A percentile compares a stretch with the other conserved stretches of the same genome.
Evolutionary conservation across 306 rosid genomes (phyloP).

Genomic region (Ochetophila trinervis): DNA sequence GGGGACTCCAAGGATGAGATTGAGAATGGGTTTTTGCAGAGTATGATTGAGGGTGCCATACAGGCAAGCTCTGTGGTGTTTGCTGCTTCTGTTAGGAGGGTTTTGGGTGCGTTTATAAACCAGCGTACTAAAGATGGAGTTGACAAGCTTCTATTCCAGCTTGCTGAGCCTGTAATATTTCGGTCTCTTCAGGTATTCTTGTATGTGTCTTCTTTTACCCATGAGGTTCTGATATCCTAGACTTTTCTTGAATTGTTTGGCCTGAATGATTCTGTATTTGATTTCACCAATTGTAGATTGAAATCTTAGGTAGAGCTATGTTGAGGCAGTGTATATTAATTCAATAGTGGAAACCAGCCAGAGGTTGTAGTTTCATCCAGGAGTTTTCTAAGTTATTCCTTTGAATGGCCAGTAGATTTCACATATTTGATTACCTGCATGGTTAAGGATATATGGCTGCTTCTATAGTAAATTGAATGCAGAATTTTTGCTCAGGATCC

Average conservation of each 20-base stretch:
- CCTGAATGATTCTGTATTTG: neutral
- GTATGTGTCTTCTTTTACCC: neutral
- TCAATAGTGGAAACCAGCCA: neutral
- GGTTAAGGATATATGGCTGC: neutral
- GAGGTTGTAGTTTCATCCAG: neutral
- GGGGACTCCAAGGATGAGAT: slow-evolving; percentile 46
- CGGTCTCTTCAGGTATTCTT: slow-evolving; percentile 77
- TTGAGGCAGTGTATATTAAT: slow-evolving; percentile 1
- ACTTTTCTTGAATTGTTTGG: neutral
- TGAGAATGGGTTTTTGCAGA: slow-evolving; percentile 75
- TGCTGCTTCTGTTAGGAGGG: slow-evolving; percentile 70
- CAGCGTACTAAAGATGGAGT: slow-evolving; percentile 84
- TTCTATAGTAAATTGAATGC: no score
- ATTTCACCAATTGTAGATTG: neutral
- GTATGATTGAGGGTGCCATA: slow-evolving; percentile 62
- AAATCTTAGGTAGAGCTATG: neutral
- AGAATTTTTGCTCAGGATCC: neutral
- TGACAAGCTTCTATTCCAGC: slow-evolving; percentile 72
- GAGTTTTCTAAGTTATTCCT: neutral
- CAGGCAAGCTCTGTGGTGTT: slow-evolving; percentile 52
- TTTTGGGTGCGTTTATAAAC: slow-evolving; percentile 71
- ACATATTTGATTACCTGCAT: neutral
- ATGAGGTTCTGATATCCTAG: neutral
- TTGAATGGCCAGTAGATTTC: neutral
- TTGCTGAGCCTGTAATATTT: slow-evolving; percentile 81